These are phyloP conservation scores for Saitozyma podzolica DNA, from an alignment of 768 basidiomycete species.

Conservation along the genomic window DNA sequence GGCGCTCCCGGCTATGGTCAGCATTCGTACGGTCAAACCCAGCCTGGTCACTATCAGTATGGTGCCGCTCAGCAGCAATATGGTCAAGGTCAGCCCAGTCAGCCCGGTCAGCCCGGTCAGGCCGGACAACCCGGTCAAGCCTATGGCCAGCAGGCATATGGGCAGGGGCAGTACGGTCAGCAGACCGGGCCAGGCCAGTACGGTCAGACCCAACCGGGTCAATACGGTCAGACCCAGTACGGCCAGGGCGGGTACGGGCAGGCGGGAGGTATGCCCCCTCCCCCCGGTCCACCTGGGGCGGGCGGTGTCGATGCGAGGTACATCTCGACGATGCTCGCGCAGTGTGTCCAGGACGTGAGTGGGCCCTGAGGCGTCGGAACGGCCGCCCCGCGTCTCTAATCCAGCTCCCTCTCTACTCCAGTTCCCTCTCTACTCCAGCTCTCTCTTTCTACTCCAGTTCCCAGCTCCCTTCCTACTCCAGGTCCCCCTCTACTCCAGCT, in stretches of 20 bases:
- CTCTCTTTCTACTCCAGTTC: no score
- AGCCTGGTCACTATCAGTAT: conserved; percentile 22
- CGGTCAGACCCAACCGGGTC: conserved; percentile 10
- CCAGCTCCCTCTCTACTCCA: no score
- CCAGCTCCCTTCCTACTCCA: no score
- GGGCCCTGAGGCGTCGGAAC: background rate
- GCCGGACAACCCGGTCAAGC: conserved; percentile 7
- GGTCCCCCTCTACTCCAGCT: no score
- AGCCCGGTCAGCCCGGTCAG: conserved; percentile 16
- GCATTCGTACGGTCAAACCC: background rate
- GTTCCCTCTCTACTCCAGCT: no score
- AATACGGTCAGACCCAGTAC: conserved; percentile 13
- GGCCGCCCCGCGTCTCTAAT: no score
- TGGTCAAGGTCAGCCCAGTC: conserved; percentile 17
- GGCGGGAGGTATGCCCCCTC: conserved; percentile 5
- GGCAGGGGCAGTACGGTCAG: conserved; percentile 16
- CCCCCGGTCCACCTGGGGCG: conserved; percentile 11
- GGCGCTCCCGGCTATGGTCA: conserved; percentile 28
- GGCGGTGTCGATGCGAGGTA: conserved; percentile 32
- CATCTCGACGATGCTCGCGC: conserved; percentile 25
- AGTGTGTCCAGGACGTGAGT: conserved; percentile 42
- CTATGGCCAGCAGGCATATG: conserved; percentile 8
- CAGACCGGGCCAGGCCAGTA: conserved; percentile 14
- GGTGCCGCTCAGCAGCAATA: conserved; percentile 10
- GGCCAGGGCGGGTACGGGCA: conserved; percentile 19